Conservation (phyloP, 768 basidiomycete species). For the Cyathus striatus region DNA sequence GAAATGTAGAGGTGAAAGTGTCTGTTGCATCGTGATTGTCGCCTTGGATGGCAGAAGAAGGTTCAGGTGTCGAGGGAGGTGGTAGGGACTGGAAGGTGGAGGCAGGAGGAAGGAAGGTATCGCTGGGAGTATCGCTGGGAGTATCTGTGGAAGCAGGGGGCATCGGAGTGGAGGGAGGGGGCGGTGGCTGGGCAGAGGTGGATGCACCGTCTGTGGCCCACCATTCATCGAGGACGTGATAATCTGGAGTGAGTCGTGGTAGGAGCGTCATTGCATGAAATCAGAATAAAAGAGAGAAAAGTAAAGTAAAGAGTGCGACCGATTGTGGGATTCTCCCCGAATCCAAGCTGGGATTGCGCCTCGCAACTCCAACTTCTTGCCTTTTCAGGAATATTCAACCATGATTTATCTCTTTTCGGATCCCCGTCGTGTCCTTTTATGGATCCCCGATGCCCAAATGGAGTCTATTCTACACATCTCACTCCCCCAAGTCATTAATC, state of each 20-base stretch:
- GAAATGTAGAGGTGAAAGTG: constrained; percentile 28
- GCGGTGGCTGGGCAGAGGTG: not conserved
- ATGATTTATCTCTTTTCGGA: too few relatives aligned
- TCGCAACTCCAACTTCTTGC: too few relatives aligned
- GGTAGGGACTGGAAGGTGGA: constrained; percentile 1
- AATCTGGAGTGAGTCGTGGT: not conserved
- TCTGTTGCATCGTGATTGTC: constrained; percentile 1
- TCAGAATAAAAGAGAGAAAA: too few relatives aligned
- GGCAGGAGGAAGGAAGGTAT: constrained; percentile 3
- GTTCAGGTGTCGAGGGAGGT: constrained; percentile 3
- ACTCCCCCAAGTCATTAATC: too few relatives aligned
- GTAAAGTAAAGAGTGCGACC: too few relatives aligned
- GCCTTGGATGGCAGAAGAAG: constrained; percentile 2
- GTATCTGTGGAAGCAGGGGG: constrained; percentile 1
- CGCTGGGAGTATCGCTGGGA: constrained; percentile 2
- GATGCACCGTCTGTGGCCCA: constrained; percentile 1
- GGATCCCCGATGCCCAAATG: too few relatives aligned
- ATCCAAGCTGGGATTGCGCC: too few relatives aligned
- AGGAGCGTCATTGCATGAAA: too few relatives aligned
- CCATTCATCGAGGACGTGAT: constrained; percentile 1
- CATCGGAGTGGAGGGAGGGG: not conserved
- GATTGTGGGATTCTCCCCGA: too few relatives aligned
- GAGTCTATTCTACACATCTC: too few relatives aligned
- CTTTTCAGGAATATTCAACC: too few relatives aligned
- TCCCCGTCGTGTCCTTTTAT: too few relatives aligned